These are phyloP conservation scores for Cicer pinnatifidum DNA, from an alignment of 306 rosid species.

Conservation along the genomic window DNA sequence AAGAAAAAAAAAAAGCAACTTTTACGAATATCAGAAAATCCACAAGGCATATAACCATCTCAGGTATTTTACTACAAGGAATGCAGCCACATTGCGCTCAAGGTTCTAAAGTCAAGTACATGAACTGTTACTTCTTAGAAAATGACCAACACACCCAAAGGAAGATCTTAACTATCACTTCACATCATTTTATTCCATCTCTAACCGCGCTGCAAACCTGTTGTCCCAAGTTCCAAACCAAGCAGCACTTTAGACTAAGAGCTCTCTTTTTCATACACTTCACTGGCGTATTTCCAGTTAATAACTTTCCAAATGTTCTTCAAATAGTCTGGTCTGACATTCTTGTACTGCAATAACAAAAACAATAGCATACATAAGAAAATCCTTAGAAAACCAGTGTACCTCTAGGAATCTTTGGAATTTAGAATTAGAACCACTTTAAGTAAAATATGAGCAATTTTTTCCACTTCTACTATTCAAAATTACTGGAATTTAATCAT, in stretches of 20 bases:
- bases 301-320: conserved; percentile 98
- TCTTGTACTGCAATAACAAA: conserved; percentile 82
- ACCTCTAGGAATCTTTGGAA: background rate
- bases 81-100: conserved; percentile 1
- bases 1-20: background rate
- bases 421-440: too few species aligned
- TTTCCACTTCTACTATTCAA: too few species aligned
- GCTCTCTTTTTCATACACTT: conserved; percentile 69
- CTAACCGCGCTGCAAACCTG: conserved; percentile 29
- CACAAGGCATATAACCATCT: conserved; percentile 13
- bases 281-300: conserved; percentile 80
- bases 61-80: conserved; percentile 23
- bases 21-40: conserved; percentile 25
- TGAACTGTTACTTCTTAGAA: conserved; percentile 1
- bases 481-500: background rate
- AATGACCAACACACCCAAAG: conserved; percentile 15
- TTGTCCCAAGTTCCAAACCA: conserved; percentile 31
- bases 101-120: conserved; percentile 24
- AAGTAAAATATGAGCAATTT: too few species aligned
- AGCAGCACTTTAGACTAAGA: conserved; percentile 42
- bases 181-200: conserved; percentile 48
- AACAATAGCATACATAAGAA: conserved; percentile 43
- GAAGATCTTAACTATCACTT: conserved; percentile 19
- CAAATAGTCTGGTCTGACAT: conserved; percentile 92
- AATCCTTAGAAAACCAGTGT: conserved; percentile 24